Evolutionary conservation across 1,284 basidiomycete genomes (phyloP).

Genomic region (Microbotryum intermedium): DNA sequence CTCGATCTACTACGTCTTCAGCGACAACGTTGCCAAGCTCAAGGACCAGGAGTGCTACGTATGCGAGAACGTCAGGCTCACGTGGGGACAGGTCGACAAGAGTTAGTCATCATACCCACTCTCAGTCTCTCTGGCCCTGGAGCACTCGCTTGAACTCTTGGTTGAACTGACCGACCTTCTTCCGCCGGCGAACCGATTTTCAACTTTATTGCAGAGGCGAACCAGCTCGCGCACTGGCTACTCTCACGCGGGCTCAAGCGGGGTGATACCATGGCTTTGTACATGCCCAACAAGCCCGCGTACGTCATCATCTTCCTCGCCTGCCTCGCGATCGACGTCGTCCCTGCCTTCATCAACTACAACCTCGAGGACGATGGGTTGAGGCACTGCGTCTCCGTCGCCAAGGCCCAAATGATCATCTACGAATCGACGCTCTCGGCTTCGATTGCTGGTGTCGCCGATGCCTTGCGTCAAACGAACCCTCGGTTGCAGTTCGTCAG

Average conservation of each 20-base stretch:
- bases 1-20: slow-evolving; percentile 26
- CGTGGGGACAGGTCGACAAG: slow-evolving; percentile 14
- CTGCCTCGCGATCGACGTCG: slow-evolving; percentile 22
- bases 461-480: slow-evolving; percentile 21
- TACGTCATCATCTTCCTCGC: slow-evolving; percentile 25
- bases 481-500: slow-evolving; percentile 29
- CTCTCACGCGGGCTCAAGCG: slow-evolving; percentile 12
- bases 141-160: too few relatives aligned
- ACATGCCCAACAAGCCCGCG: slow-evolving; percentile 28
- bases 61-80: slow-evolving; percentile 13
- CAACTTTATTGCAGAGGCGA: slow-evolving; percentile 2
- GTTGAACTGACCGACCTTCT: neutral
- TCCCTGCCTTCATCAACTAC: slow-evolving; percentile 40
- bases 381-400: slow-evolving; percentile 36
- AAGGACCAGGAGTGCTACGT: slow-evolving; percentile 14
- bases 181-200: neutral
- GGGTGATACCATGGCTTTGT: slow-evolving; percentile 17
- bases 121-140: neutral
- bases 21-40: neutral
- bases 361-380: slow-evolving; percentile 35
- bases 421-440: slow-evolving; percentile 36
- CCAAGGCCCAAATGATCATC: slow-evolving; percentile 33
- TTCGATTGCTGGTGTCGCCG: slow-evolving; percentile 30
- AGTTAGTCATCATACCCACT: slow-evolving; percentile 4
- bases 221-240: slow-evolving; percentile 19